Conservation (phyloP, 2,329 filamentous ascomycete species). For the Dothidotthia symphoricarpi region DNA sequence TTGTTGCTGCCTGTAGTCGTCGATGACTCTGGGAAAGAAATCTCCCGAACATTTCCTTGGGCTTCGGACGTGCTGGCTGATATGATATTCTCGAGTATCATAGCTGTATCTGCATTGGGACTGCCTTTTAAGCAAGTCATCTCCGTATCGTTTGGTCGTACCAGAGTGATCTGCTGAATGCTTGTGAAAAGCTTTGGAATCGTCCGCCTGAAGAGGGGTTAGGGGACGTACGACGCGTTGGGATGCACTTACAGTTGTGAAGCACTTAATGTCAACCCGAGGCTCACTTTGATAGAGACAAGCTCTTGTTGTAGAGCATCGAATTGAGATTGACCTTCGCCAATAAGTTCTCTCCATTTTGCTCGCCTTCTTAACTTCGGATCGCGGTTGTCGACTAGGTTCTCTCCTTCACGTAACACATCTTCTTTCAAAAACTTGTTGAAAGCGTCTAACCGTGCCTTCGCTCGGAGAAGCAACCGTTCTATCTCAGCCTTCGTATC, state of each 20-base stretch:
- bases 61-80: too few relatives aligned
- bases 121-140: too few relatives aligned
- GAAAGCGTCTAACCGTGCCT: background rate
- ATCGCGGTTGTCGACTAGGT: background rate
- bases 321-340: slow-evolving; percentile 1
- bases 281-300: background rate
- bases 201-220: too few relatives aligned
- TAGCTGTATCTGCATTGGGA: too few relatives aligned
- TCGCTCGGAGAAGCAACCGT: background rate
- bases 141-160: too few relatives aligned
- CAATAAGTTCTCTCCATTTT: slow-evolving; percentile 1
- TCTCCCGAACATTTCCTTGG: too few relatives aligned
- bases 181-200: too few relatives aligned
- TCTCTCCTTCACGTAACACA: background rate
- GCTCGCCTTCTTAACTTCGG: background rate
- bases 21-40: too few relatives aligned
- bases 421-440: background rate
- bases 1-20: too few relatives aligned
- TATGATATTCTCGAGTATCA: too few relatives aligned
- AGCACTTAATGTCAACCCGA: background rate
- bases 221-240: background rate
- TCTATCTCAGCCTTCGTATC: background rate
- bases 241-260: background rate
- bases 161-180: background rate
- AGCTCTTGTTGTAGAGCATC: slow-evolving; percentile 1